Percentiles rank a stretch among this genome's conserved stretches.
Conservation (phyloP, 2,329 filamentous ascomycete genomes). For the Aspergillus amoenus region DNA sequence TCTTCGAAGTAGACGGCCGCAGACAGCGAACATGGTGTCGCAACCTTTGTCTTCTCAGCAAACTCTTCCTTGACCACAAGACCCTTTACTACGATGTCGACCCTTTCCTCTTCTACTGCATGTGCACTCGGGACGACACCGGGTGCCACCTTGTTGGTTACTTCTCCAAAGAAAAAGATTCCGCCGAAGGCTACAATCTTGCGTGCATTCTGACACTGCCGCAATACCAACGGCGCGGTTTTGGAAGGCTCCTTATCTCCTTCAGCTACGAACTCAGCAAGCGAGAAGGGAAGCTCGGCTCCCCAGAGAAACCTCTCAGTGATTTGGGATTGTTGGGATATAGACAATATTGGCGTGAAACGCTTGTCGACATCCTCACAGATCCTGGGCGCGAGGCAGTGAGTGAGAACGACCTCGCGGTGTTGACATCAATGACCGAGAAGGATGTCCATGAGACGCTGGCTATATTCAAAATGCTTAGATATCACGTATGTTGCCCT, state of each 20-base stretch:
- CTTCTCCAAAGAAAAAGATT: slow-evolving; percentile 98
- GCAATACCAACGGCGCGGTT: slow-evolving; percentile 93
- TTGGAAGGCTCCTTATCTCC: slow-evolving; percentile 88
- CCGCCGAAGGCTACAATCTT: slow-evolving; percentile 93
- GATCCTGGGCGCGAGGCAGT: slow-evolving; percentile 64
- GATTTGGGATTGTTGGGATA: slow-evolving; percentile 93
- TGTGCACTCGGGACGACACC: slow-evolving; percentile 87
- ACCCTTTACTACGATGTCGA: slow-evolving; percentile 98
- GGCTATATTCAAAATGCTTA: slow-evolving; percentile 89
- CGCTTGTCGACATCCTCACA: slow-evolving; percentile 82
- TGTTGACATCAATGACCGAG: slow-evolving; percentile 87
- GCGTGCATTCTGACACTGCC: slow-evolving; percentile 96
- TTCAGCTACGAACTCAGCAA: slow-evolving; percentile 97
- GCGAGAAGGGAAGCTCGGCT: slow-evolving; percentile 91
- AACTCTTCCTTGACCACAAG: slow-evolving; percentile 97
- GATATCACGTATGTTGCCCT: slow-evolving; percentile 66
- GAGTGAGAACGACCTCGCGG: slow-evolving; percentile 82
- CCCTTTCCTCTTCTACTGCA: slow-evolving; percentile 94
- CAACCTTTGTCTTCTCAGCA: slow-evolving; percentile 91
- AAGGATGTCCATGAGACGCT: slow-evolving; percentile 94
- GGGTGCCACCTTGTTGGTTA: slow-evolving; percentile 99
- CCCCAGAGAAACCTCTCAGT: slow-evolving; percentile 92
- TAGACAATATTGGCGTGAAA: slow-evolving; percentile 96
- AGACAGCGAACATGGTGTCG: slow-evolving; percentile 99
- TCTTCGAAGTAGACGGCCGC: slow-evolving; percentile 96